phyloP scores from a whole-genome alignment of 2,329 filamentous ascomycete genomes.

The Hypocreales sp. region DNA sequence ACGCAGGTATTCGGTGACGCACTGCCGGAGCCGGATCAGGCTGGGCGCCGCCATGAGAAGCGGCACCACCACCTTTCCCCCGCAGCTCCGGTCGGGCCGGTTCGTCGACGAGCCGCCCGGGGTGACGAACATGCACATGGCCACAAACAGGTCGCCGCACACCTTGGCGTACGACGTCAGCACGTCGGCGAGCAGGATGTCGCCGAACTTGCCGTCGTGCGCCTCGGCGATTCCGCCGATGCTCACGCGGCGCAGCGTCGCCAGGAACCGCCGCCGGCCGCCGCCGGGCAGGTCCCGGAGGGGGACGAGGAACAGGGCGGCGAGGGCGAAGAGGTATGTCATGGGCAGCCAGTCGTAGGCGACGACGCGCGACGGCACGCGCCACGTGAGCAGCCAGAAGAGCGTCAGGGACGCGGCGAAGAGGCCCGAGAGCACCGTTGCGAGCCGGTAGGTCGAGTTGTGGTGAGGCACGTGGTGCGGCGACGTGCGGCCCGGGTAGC shows the following conservation, averaged over 20 bases:
- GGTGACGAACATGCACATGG: slow-evolving; percentile 79
- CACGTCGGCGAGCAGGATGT: slow-evolving; percentile 85
- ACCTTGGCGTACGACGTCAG: slow-evolving; percentile 91
- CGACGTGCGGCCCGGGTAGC: slow-evolving; percentile 64
- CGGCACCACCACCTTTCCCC: slow-evolving; percentile 65
- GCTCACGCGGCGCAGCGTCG: slow-evolving; percentile 61
- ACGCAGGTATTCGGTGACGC: slow-evolving; percentile 72
- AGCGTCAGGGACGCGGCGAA: slow-evolving; percentile 56
- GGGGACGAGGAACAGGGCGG: slow-evolving; percentile 57
- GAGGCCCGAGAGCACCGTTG: slow-evolving; percentile 57
- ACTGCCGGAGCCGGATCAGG: slow-evolving; percentile 79
- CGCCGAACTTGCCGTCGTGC: slow-evolving; percentile 84
- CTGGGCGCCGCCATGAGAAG: slow-evolving; percentile 73
- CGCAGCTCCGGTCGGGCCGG: slow-evolving; percentile 67
- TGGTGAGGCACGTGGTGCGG: slow-evolving; percentile 60
- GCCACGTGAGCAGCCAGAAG: slow-evolving; percentile 73
- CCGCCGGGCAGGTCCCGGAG: slow-evolving; percentile 50
- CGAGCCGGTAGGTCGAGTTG: slow-evolving; percentile 73
- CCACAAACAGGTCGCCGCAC: slow-evolving; percentile 76
- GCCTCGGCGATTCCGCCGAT: slow-evolving; percentile 77
- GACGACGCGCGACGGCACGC: slow-evolving; percentile 52
- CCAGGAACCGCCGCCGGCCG: slow-evolving; percentile 61
- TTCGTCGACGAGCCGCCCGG: slow-evolving; percentile 58
- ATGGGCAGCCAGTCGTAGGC: slow-evolving; percentile 78
- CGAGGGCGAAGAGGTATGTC: slow-evolving; percentile 59